Evolutionary conservation across 805 yeast species (phyloP).

Genomic region (Wickerhamiella dianesei): DNA sequence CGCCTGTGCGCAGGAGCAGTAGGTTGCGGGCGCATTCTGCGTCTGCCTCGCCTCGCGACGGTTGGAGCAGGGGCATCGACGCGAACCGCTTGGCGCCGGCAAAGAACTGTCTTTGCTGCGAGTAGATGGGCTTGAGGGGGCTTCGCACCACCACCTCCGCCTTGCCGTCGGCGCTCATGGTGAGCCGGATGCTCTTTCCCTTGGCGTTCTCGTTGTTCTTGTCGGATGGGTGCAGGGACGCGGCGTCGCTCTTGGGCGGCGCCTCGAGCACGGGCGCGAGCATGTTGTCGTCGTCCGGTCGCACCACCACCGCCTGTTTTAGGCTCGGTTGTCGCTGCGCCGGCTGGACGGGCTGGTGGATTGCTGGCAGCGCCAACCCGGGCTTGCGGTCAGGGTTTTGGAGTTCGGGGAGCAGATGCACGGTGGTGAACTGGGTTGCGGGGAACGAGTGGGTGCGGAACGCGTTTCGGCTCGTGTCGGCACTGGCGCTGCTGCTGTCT

Average conservation of each 20-base stretch:
- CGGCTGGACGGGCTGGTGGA: neutral
- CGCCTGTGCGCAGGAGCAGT: slow-evolving; percentile 24
- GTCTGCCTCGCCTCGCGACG: slow-evolving; percentile 18
- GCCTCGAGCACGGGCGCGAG: no score
- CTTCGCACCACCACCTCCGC: slow-evolving; percentile 26
- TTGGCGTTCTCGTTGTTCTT: neutral
- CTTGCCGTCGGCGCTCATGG: slow-evolving; percentile 30
- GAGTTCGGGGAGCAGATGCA: neutral
- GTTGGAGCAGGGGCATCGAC: slow-evolving; percentile 13
- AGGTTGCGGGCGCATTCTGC: slow-evolving; percentile 27
- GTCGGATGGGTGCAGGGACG: no score
- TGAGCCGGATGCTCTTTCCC: slow-evolving; percentile 8
- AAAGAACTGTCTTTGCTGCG: neutral
- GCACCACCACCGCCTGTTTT: neutral
- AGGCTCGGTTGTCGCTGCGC: neutral
- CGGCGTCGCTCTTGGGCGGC: no score
- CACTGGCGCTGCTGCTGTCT: neutral
- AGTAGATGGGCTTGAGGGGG: slow-evolving; percentile 15
- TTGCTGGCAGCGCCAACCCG: neutral
- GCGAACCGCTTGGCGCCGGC: slow-evolving; percentile 6
- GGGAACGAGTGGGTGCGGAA: neutral
- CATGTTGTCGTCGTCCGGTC: neutral
- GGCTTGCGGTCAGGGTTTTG: neutral
- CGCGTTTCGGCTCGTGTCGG: neutral
- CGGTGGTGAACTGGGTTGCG: neutral